Base-by-base conservation (phyloP, 1,139 yeast genomes). In the Sugiyamaella sp. region DNA sequence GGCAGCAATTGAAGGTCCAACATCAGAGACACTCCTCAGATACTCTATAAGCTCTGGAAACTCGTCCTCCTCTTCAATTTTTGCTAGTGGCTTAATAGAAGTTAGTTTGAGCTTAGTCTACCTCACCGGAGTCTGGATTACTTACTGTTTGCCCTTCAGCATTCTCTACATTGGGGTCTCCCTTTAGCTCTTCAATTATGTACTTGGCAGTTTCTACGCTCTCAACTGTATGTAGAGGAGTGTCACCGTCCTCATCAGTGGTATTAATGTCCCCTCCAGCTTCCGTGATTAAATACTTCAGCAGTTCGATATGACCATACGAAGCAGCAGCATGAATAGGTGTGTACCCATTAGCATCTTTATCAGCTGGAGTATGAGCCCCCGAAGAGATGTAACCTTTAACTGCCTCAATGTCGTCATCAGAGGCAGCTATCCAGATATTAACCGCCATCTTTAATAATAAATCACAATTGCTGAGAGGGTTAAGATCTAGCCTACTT, bases 301-400 rank as follows among this genome's bases (percentile, higher is more conserved):
- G 74, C 46, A 95, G 74, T 8, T 85, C 90, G 6, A 74, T 64
- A 66, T 93, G 93, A 4, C 95, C 95, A 68, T 93, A 93, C 1
- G 97, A 86, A 2, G 95, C 95, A 2, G 98, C 97, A 0, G 99
- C 99, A 69, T 93, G 99, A 25, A 93, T 79, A 10, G 98, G 95
- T 0, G 98, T 91, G 71, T 93, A 93, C 0, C 99, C 99, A 65
- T 90, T 89, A 1, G 89, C 86, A 68, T 93, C 99, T 61, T 85
- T 82, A 17, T 85, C 79, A 65, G 89, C 85, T 1, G 97, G 80
- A 1, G 83, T 76, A 58, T 63, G 78, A 12, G 73, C 66, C 0
- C 85, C 86, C 0, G 79, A 67, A 3, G 71, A 73, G 12, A 93
- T 71, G 55, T 77, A 75, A 9, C 76, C 66, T 60, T 82, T 79